Evolutionary conservation across 2,329 filamentous ascomycete genomes (phyloP), one percentile per base, ranked within the genome.

Genomic region (Metarhizium robertsii): DNA sequence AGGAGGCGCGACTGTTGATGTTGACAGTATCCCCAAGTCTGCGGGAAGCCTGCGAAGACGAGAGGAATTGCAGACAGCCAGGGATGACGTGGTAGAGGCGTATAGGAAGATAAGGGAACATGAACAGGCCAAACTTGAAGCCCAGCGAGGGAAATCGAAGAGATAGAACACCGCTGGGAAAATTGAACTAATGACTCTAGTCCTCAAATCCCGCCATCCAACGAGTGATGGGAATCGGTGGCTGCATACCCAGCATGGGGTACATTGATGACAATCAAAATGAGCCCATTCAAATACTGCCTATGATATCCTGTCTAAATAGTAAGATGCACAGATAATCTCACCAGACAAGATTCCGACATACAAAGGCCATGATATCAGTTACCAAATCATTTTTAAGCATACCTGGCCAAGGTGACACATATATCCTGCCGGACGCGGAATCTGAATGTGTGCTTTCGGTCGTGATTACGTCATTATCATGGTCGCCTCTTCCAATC

Each of bases 21-120:
- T 73, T 11, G 66, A 59, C 4, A 69, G 66, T 43, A 61, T 73
- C 14, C 71, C 71, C 45, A 73, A 72, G 57, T 60, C 71, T 16
- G 69, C 71, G 7, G 71, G 71, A 40, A 73, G 71, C 58, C 60
- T 73, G 53, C 65, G 67, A 54, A 67, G 71, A 34, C 67, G 71
- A n/a, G 71, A 73, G 55, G 70, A 73, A 60, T 59, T 73, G 18
- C 69, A 73, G 54, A 60, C 59, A 49, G 64, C 65, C 16, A 64
- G 71, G 25, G 62, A 69, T 16, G 66, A 72, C 46, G 65, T 73
- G 38, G 57, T 73, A 50, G 69, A 72, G 48, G 67, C 70, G n/a
- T 72, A 73, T 55, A 65, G 71, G 47, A 71, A 67, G 58, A 70
- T 71, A 45, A 60, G 66, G 47, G 68, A 72, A 53, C 66, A 70